A percentile compares a stretch with the other conserved stretches of the same genome.
Evolutionary conservation across 805 yeast genomes (phyloP).

Genomic region (Barnettozyma botsteinii): DNA sequence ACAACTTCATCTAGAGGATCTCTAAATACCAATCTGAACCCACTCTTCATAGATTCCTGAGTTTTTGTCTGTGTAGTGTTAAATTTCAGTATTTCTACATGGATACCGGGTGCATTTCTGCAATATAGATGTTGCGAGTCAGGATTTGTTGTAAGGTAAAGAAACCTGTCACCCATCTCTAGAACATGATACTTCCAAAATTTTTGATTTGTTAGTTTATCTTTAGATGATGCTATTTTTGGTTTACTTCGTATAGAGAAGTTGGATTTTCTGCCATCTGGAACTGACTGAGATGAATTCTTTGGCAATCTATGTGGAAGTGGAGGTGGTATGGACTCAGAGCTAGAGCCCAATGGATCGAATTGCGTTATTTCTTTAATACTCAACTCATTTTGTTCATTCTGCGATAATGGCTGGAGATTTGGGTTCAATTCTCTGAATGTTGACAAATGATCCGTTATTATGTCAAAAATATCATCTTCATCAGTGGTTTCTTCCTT

Average conservation of each 20-base stretch:
- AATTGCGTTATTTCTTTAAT: not conserved
- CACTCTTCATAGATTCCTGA: slow-evolving; percentile 18
- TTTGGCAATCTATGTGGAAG: not conserved
- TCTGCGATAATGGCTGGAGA: slow-evolving; percentile 16
- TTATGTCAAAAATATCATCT: not conserved
- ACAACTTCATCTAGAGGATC: slow-evolving; percentile 11
- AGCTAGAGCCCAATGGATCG: no score
- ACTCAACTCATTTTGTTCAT: slow-evolving; percentile 5
- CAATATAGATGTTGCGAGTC: slow-evolving; percentile 52
- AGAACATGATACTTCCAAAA: slow-evolving; percentile 53
- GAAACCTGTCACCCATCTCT: slow-evolving; percentile 41
- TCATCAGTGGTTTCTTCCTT: not conserved
- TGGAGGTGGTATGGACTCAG: not conserved
- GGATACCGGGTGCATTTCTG: slow-evolving; percentile 58
- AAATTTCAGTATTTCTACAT: slow-evolving; percentile 36
- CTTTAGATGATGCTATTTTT: not conserved
- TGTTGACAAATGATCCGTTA: not conserved
- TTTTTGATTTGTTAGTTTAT: slow-evolving; percentile 6
- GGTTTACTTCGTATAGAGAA: not conserved
- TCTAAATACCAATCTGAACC: slow-evolving; percentile 30
- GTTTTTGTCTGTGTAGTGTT: not conserved
- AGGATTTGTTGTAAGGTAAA: slow-evolving; percentile 65
- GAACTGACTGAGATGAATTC: not conserved
- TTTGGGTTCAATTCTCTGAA: slow-evolving; percentile 23
- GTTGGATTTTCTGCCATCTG: not conserved